A percentile compares a stretch with the other conserved stretches of the same genome.
phyloP scores from a whole-genome alignment of 148 eudicot species.

The Rhododendron kiyosumense region DNA sequence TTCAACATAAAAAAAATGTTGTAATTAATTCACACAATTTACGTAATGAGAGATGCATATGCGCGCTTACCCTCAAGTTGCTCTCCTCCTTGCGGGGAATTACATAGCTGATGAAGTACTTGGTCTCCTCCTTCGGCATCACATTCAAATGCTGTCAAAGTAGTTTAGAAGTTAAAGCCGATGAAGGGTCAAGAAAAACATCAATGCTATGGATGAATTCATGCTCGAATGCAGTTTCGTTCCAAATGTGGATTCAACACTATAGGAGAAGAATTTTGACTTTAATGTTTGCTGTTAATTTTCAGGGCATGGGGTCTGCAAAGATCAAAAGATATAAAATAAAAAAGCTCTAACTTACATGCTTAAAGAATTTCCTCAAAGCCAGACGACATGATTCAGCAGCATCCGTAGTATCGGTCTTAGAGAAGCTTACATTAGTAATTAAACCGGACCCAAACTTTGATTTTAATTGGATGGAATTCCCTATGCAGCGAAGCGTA shows the following conservation, averaged over 20 bases:
- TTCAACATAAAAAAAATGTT: too few species aligned
- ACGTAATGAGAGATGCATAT: not conserved
- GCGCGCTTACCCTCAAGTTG: slow-evolving; percentile 51
- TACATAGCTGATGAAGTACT: slow-evolving; percentile 55
- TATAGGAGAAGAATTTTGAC: too few species aligned
- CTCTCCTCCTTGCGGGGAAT: slow-evolving; percentile 50
- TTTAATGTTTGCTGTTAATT: too few species aligned
- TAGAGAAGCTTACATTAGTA: slow-evolving; percentile 54
- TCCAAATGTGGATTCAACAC: too few species aligned
- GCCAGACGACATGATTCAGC: slow-evolving; percentile 29
- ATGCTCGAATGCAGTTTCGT: too few species aligned
- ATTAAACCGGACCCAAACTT: slow-evolving; percentile 78
- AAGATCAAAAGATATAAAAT: too few species aligned
- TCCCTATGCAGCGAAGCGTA: slow-evolving; percentile 47
- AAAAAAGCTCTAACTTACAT: slow-evolving; percentile 29
- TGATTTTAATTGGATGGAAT: slow-evolving; percentile 72
- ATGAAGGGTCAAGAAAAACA: too few species aligned
- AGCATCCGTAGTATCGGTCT: not conserved
- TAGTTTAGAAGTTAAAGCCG: not conserved
- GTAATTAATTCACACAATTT: not conserved
- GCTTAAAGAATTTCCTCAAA: slow-evolving; percentile 59
- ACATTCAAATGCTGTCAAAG: slow-evolving; percentile 56
- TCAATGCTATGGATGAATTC: too few species aligned
- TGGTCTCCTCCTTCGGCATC: slow-evolving; percentile 67
- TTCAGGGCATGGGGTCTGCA: too few species aligned